These are phyloP conservation scores for Alternaria angustiovoidea DNA, from an alignment of 2,329 filamentous ascomycete species.

Conservation along the genomic window DNA sequence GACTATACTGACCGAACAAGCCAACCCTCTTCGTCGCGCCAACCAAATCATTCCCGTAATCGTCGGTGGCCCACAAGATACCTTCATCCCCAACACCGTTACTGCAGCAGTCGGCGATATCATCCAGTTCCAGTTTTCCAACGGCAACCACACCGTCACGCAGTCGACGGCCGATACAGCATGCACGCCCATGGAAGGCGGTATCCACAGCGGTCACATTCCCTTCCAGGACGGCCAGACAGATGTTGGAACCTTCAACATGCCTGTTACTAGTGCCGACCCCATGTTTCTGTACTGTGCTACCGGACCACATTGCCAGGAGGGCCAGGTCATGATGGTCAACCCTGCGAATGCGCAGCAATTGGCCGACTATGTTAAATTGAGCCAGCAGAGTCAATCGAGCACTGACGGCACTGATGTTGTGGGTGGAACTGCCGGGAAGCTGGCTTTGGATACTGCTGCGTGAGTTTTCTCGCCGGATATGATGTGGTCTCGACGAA, in stretches of 20 bases:
- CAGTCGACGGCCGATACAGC: slow-evolving; percentile 35
- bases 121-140: slow-evolving; percentile 43
- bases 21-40: slow-evolving; percentile 31
- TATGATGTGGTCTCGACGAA: not conserved
- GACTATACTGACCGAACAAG: slow-evolving; percentile 10
- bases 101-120: slow-evolving; percentile 40
- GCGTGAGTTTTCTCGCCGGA: slow-evolving; percentile 27
- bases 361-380: slow-evolving; percentile 38
- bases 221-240: slow-evolving; percentile 40
- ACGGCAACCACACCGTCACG: slow-evolving; percentile 45
- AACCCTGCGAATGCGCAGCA: slow-evolving; percentile 35
- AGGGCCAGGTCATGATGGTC: slow-evolving; percentile 41
- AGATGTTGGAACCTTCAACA: slow-evolving; percentile 43
- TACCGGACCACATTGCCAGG: slow-evolving; percentile 42
- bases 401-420: slow-evolving; percentile 34
- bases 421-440: slow-evolving; percentile 31
- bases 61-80: slow-evolving; percentile 42
- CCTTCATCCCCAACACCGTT: slow-evolving; percentile 40
- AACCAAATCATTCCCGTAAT: slow-evolving; percentile 40
- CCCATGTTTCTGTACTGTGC: slow-evolving; percentile 45
- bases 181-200: slow-evolving; percentile 38
- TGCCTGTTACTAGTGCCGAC: slow-evolving; percentile 38
- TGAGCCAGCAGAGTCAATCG: slow-evolving; percentile 30
- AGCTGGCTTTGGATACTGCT: slow-evolving; percentile 33
- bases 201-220: slow-evolving; percentile 42